A percentile compares a stretch with the other conserved stretches of the same genome.
Evolutionary conservation across 345 rosid genomes (phyloP).

Genomic region (Syzygium aromaticum): DNA sequence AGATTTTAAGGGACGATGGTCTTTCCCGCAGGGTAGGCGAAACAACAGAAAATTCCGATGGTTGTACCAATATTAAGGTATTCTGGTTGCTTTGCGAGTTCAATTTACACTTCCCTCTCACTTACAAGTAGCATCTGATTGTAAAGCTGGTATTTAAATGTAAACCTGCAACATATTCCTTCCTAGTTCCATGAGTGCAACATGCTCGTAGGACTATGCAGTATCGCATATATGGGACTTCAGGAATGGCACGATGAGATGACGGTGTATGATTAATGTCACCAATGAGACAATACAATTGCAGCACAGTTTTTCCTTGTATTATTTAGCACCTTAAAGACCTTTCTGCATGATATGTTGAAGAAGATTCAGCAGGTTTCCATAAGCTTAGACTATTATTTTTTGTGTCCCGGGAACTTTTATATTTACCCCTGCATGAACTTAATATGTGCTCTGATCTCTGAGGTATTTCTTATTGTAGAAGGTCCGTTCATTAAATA

Average conservation of each 20-base stretch:
- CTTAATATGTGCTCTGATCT: not conserved
- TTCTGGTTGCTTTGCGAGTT: not conserved
- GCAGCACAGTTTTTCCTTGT: not conserved
- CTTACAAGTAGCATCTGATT: not conserved
- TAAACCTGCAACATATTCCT: not conserved
- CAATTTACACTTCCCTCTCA: not conserved
- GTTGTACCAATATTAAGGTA: conserved; percentile 18
- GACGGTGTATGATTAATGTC: not conserved
- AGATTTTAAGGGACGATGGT: conserved; percentile 16
- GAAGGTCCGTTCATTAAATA: conserved; percentile 21
- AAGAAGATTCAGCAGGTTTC: not conserved
- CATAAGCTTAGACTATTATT: not conserved
- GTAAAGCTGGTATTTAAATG: not conserved
- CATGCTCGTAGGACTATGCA: not conserved
- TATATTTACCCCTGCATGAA: not conserved
- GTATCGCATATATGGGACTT: not conserved
- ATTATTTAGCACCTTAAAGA: not conserved
- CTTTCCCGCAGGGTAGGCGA: not conserved
- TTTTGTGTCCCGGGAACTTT: not conserved
- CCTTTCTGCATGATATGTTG: not conserved
- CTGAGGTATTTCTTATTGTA: conserved; percentile 12
- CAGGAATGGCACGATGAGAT: not conserved
- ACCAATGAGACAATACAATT: not conserved
- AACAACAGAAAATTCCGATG: not conserved
- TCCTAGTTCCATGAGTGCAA: not conserved